These are phyloP conservation scores for Saturnispora halmiae DNA, from an alignment of 805 yeast genomes.

Conservation along the genomic window DNA sequence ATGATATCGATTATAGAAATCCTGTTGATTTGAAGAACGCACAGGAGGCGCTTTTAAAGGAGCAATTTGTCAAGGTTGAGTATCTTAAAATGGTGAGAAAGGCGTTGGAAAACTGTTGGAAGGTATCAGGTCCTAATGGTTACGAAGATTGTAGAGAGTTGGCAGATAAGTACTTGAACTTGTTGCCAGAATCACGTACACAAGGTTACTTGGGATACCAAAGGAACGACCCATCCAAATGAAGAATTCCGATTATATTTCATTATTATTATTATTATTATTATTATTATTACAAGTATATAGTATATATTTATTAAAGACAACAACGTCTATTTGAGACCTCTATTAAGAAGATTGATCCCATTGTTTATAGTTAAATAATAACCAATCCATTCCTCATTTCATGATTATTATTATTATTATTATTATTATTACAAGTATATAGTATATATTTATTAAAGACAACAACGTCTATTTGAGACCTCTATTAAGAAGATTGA, in stretches of 20 bases:
- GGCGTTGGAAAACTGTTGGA: slow-evolving; percentile 67
- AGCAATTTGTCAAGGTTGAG: slow-evolving; percentile 66
- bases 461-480: slow-evolving; percentile 18
- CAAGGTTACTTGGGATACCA: slow-evolving; percentile 79
- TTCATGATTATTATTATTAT: too few relatives aligned
- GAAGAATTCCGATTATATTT: slow-evolving; percentile 17
- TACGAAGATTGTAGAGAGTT: slow-evolving; percentile 73
- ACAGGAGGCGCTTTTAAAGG: slow-evolving; percentile 69
- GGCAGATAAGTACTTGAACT: slow-evolving; percentile 66
- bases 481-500: too few relatives aligned
- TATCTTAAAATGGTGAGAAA: slow-evolving; percentile 61
- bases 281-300: slow-evolving; percentile 1
- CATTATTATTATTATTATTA: neutral
- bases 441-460: slow-evolving; percentile 8
- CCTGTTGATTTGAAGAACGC: slow-evolving; percentile 55
- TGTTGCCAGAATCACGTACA: slow-evolving; percentile 61
- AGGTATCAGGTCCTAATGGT: slow-evolving; percentile 52
- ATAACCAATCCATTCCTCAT: too few relatives aligned
- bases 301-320: slow-evolving; percentile 9
- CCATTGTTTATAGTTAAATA: too few relatives aligned
- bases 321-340: slow-evolving; percentile 18
- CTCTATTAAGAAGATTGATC: too few relatives aligned
- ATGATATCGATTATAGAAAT: slow-evolving; percentile 69
- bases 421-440: too few relatives aligned
- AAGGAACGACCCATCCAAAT: slow-evolving; percentile 78